Evolutionary conservation across 1,284 basidiomycete species (phyloP).

Genomic region (Austroboletus novae-zelandiae): DNA sequence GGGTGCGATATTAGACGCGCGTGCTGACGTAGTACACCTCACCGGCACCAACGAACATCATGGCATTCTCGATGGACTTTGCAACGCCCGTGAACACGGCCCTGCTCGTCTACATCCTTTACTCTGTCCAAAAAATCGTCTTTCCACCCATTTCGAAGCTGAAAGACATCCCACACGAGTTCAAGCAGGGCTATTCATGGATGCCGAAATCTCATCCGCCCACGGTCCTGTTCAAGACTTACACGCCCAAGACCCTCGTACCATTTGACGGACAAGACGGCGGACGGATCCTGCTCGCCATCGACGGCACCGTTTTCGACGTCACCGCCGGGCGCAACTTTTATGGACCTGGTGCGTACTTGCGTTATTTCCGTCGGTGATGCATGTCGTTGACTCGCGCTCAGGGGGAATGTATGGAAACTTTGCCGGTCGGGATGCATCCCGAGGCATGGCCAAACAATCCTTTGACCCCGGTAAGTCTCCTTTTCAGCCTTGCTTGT

Average conservation of each 20-base stretch:
- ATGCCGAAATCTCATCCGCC: slow-evolving; percentile 78
- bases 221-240: slow-evolving; percentile 71
- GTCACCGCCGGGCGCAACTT: slow-evolving; percentile 86
- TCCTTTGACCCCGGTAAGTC: slow-evolving; percentile 83
- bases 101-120: slow-evolving; percentile 74
- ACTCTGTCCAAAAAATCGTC: slow-evolving; percentile 70
- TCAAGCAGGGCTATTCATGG: slow-evolving; percentile 83
- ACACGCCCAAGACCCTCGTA: slow-evolving; percentile 70
- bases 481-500: not conserved
- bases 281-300: slow-evolving; percentile 80
- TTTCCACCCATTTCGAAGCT: slow-evolving; percentile 59
- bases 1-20: too few species aligned
- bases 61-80: slow-evolving; percentile 43
- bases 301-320: slow-evolving; percentile 88
- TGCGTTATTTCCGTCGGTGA: not conserved
- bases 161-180: slow-evolving; percentile 58
- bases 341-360: slow-evolving; percentile 82
- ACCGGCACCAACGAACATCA: too few species aligned
- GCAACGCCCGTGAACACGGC: slow-evolving; percentile 73
- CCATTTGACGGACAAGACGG: slow-evolving; percentile 68
- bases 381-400: slow-evolving; percentile 1
- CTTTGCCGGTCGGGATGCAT: slow-evolving; percentile 93
- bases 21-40: too few species aligned
- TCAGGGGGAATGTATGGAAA: slow-evolving; percentile 91
- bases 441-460: slow-evolving; percentile 95